Evolutionary conservation across 2,329 filamentous ascomycete species (phyloP).

Genomic region (Apiospora phragmitis): DNA sequence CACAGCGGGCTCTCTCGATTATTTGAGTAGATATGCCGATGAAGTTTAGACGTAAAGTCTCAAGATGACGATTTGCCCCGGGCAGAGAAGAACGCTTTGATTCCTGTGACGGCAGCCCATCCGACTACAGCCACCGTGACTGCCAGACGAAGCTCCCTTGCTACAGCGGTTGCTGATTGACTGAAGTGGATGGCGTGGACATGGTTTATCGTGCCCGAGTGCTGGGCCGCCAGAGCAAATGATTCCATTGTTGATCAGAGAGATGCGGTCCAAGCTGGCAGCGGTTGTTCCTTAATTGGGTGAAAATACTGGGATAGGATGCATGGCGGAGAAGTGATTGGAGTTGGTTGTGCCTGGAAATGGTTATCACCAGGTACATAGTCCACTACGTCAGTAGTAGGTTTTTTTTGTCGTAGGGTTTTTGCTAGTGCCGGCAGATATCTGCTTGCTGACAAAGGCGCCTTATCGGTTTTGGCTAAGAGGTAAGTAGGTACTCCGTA

Average conservation of each 20-base stretch:
- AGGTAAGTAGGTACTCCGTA: too few species aligned
- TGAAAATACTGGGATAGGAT: not conserved
- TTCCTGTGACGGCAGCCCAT: conserved; percentile 34
- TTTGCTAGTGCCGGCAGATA: not conserved
- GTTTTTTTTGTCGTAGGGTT: not conserved
- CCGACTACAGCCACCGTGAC: conserved; percentile 30
- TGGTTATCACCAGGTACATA: not conserved
- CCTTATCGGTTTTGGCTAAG: not conserved
- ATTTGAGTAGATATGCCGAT: not conserved
- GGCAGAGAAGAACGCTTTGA: conserved; percentile 23
- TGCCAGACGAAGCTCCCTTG: conserved; percentile 32
- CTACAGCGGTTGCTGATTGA: conserved; percentile 24
- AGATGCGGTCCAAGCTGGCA: not conserved
- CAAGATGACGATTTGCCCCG: conserved; percentile 3
- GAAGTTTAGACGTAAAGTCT: not conserved
- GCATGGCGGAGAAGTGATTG: not conserved
- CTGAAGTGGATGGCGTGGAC: conserved; percentile 32
- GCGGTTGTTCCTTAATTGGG: not conserved
- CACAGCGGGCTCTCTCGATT: not conserved
- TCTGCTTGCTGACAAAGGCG: not conserved
- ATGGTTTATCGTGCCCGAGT: conserved; percentile 36
- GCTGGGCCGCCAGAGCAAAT: conserved; percentile 34
- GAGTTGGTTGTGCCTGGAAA: not conserved
- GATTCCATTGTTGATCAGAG: conserved; percentile 32
- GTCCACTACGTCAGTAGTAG: not conserved